Base-by-base conservation (phyloP, 1,284 basidiomycete genomes). In the Cryptococcus sp. region DNA sequence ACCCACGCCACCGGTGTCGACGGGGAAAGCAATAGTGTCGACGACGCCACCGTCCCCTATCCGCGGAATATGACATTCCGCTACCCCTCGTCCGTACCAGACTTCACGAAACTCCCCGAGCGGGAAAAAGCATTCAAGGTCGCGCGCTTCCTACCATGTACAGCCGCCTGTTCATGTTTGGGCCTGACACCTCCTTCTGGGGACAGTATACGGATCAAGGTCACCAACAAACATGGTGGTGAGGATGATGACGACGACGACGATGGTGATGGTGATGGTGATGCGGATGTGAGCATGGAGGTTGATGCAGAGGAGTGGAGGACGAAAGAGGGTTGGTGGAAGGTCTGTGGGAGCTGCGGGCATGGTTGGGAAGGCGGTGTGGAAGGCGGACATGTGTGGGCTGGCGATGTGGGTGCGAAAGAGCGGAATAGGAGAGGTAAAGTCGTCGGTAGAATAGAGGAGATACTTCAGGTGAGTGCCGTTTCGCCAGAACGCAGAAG, bases 381-480 rank as follows among this genome's bases (percentile, higher is more conserved):
- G 31, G 31, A 35, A 10, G 86, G 87, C 22, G 87, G 89, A 25
- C 84, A 89, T 75, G 83, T 84, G 58, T 74, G 78, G 19, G 77
- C 74, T 3, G 59, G 56, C 7, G 70, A 72, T 15, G 70, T 78
- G 15, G 67, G 66, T 7, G 62, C 68, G 13, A 70, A 70, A 27
- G 81, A 82, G 66, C 60, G 68, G 49, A 68, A 62, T 35, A 83
- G 93, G 45, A 83, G 89, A 73, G 86, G 84, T 48, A 87, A 87
- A 65, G 86, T 91, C 8, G 92, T 91, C 3, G 84, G 90, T 54
- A 84, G 90, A 53, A 82, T 94, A 53, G 93, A 96, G 73, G 90
- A 93, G 77, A 75, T 91, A 53, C 80, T 94, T 45, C 85, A 92
- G 84, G 91, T 91, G 81, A 67, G 79, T 73, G 46, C 50, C 50